Evolutionary conservation across 768 basidiomycete genomes (phyloP).

Genomic region (Rhodosporidiobolus odoratus): DNA sequence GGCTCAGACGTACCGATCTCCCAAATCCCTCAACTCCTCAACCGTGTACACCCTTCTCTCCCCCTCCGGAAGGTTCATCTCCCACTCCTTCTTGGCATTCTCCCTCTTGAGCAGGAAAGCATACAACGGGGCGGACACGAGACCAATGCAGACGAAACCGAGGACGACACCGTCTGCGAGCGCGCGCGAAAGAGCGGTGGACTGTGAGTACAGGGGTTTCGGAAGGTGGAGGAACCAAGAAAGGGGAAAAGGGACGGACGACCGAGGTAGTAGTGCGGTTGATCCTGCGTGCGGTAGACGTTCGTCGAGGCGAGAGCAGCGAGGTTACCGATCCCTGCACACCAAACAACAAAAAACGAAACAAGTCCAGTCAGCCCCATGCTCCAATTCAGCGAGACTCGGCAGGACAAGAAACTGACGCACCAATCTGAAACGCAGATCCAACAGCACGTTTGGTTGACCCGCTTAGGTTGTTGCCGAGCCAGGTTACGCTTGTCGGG

Average conservation of each 20-base stretch:
- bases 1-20: conserved; percentile 30
- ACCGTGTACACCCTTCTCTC: conserved; percentile 33
- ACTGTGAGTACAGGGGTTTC: no score
- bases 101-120: conserved; percentile 30
- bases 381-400: background rate
- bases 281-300: conserved; percentile 32
- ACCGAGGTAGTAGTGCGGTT: conserved; percentile 34
- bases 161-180: conserved; percentile 36
- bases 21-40: conserved; percentile 38
- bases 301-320: conserved; percentile 37
- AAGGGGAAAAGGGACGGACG: conserved; percentile 1
- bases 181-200: background rate
- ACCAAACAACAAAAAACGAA: background rate
- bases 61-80: conserved; percentile 35
- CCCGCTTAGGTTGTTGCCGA: conserved; percentile 36
- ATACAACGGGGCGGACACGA: conserved; percentile 29
- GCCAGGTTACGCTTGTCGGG: conserved; percentile 34
- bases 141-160: conserved; percentile 34
- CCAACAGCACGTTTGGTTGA: conserved; percentile 39
- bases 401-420: background rate
- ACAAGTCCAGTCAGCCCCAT: background rate
- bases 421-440: conserved; percentile 37
- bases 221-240: background rate
- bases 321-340: conserved; percentile 37
- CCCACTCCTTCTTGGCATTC: conserved; percentile 29